These are phyloP conservation scores for Dactylellina sp. DNA, from an alignment of 2,329 filamentous ascomycete species.

Conservation along the genomic window DNA sequence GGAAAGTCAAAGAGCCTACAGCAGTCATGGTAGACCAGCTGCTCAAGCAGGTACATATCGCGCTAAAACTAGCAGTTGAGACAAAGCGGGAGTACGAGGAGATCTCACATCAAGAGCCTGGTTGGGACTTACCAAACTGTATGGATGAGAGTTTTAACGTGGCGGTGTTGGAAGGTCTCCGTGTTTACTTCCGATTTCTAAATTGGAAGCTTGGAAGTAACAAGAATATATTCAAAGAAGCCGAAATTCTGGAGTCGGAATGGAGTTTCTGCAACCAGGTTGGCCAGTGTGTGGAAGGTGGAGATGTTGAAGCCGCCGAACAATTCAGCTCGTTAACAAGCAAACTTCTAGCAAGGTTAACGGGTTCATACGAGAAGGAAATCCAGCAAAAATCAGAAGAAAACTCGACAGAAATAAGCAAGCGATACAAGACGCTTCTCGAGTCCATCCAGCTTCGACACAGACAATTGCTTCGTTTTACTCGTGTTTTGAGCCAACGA, in stretches of 20 bases:
- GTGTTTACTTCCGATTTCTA: slow-evolving; percentile 98
- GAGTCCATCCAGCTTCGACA: slow-evolving; percentile 97
- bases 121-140: slow-evolving; percentile 94
- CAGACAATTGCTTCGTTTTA: slow-evolving; percentile 85
- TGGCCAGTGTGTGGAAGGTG: slow-evolving; percentile 87
- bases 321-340: slow-evolving; percentile 95
- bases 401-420: slow-evolving; percentile 88
- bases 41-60: slow-evolving; percentile 94
- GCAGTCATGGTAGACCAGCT: slow-evolving; percentile 96
- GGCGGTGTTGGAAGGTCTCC: slow-evolving; percentile 89
- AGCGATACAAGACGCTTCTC: slow-evolving; percentile 92
- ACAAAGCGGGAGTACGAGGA: slow-evolving; percentile 90
- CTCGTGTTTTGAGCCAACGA: slow-evolving; percentile 80
- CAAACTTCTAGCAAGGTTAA: slow-evolving; percentile 89
- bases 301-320: slow-evolving; percentile 95
- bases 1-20: slow-evolving; percentile 93
- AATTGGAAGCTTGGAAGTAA: slow-evolving; percentile 98
- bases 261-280: slow-evolving; percentile 98
- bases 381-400: slow-evolving; percentile 86
- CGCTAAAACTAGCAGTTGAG: slow-evolving; percentile 88
- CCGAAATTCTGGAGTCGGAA: slow-evolving; percentile 94
- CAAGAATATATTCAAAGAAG: slow-evolving; percentile 99
- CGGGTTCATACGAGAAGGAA: slow-evolving; percentile 90
- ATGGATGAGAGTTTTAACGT: slow-evolving; percentile 96
- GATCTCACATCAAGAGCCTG: slow-evolving; percentile 85